Evolutionary conservation across 139 green algal species (phyloP), one percentile per base, ranked within the genome.

Genomic region (Gonium pectorale): DNA sequence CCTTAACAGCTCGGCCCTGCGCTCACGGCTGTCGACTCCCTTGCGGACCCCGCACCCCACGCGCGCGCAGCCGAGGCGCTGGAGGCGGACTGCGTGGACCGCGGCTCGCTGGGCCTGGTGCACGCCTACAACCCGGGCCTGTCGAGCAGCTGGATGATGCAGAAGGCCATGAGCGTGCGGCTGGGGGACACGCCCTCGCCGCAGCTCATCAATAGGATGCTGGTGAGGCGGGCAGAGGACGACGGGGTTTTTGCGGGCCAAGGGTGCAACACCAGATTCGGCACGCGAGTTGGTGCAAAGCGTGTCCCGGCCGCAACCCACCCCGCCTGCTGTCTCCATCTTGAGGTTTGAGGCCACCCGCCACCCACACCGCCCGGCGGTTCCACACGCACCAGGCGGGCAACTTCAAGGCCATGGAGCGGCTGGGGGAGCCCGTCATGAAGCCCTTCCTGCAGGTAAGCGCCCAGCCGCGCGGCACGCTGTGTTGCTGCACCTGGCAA

Each of bases 341-440:
- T n/a, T n/a, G n/a, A n/a, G n/a, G n/a, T n/a, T n/a, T n/a, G n/a
- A n/a, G n/a, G n/a, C n/a, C n/a, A n/a, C n/a, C n/a, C n/a, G n/a
- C 21, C 21, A 22, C 19, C 54, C 54, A 63, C 19, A 6, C 54
- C 19, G 54, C n/a, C 54, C 22, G 54, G 6, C 21, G 54, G 21
- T 11, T 6, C 22, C 22, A 54, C 46, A 15, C 44, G 27, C 15
- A 5, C 2, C 79, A 92, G 91, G 80, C 26, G 85, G 79, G 77
- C 22, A 99, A 98, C 90, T 99, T 99, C 79, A 52, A 41, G 27
- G 91, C 90, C 26, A 98, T 98, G 96, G 43, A 93, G 78, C 26
- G 75, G 44, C 73, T 94, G 38, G 96, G 96, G 0, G 92, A 97
- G 5, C 70, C 87, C 21, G 89, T 96, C 3, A 90, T 98, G 64